Conservation (phyloP, 129 eudicot genomes). For the Artemisia tridentata region DNA sequence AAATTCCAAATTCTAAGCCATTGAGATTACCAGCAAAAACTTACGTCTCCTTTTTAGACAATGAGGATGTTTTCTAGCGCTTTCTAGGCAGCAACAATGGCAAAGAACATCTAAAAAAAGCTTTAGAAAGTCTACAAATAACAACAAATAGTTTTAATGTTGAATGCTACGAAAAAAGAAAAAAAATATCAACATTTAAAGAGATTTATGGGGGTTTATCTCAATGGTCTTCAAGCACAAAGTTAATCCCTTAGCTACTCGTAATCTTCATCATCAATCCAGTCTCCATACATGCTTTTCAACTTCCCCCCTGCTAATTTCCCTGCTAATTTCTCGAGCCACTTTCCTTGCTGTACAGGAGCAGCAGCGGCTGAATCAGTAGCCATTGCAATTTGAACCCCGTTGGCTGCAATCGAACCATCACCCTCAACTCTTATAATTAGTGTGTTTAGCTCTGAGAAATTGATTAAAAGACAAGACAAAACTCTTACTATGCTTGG, state of each 20-base stretch:
- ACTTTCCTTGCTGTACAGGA: constrained; percentile 29
- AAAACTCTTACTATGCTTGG: neutral
- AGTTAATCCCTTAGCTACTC: constrained; percentile 13
- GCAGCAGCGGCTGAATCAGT: constrained; percentile 21
- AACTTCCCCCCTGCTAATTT: constrained; percentile 45
- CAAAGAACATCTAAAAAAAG: constrained; percentile 15
- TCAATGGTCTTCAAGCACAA: neutral
- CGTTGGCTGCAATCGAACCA: constrained; percentile 25
- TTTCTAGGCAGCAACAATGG: constrained; percentile 4
- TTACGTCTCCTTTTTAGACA: neutral
- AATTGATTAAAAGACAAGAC: neutral
- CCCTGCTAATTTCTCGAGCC: constrained; percentile 39
- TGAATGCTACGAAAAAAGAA: constrained; percentile 3
- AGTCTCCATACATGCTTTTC: constrained; percentile 71
- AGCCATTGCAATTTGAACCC: constrained; percentile 18
- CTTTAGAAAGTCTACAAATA: constrained; percentile 1
- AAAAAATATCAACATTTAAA: neutral
- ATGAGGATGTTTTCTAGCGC: neutral
- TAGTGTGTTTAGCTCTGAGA: constrained; percentile 44
- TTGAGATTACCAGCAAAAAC: neutral
- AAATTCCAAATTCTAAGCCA: neutral
- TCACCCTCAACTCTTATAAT: constrained; percentile 42
- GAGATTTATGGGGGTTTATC: neutral
- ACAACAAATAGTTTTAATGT: neutral
- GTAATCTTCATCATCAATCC: constrained; percentile 60